These are phyloP conservation scores for Nidularia sp. DNA, from an alignment of 768 basidiomycete genomes.

Conservation along the genomic window DNA sequence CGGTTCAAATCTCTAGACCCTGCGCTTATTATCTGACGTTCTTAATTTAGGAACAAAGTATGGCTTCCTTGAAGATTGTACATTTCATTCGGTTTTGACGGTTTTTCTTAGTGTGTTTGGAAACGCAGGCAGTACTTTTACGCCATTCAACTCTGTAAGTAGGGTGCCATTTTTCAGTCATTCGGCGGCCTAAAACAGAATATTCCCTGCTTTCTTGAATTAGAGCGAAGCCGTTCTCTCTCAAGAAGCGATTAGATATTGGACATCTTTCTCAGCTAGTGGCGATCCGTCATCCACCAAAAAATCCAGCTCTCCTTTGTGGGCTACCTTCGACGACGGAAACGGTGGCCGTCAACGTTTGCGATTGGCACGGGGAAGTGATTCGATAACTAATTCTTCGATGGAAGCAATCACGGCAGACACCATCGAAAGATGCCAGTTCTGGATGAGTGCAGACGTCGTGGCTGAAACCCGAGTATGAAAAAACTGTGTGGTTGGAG, in stretches of 20 bases:
- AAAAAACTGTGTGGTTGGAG: not conserved
- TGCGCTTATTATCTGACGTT: not conserved
- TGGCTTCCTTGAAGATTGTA: not conserved
- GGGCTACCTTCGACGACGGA: slow-evolving; percentile 15
- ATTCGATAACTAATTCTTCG: slow-evolving; percentile 15
- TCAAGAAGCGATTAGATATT: slow-evolving; percentile 35
- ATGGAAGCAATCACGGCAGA: slow-evolving; percentile 23
- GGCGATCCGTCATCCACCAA: slow-evolving; percentile 20
- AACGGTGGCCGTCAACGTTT: slow-evolving; percentile 11
- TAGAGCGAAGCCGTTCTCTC: slow-evolving; percentile 33
- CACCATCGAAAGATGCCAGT: slow-evolving; percentile 29
- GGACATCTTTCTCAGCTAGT: slow-evolving; percentile 36
- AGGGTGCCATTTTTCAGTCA: not conserved
- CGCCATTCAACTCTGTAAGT: slow-evolving; percentile 29
- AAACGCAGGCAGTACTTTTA: slow-evolving; percentile 29
- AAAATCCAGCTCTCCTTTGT: slow-evolving; percentile 16
- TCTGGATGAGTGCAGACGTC: slow-evolving; percentile 37
- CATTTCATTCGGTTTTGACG: not conserved
- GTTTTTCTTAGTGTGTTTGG: slow-evolving; percentile 12
- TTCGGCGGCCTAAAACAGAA: not conserved
- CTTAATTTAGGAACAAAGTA: slow-evolving; percentile 22
- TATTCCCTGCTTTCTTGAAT: not conserved
- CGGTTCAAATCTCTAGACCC: slow-evolving; percentile 1
- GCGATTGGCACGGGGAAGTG: slow-evolving; percentile 18
- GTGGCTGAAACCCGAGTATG: slow-evolving; percentile 25